These are phyloP conservation scores for Fusarium avenaceum DNA, from an alignment of 2,329 filamentous ascomycete genomes.

Conservation along the genomic window DNA sequence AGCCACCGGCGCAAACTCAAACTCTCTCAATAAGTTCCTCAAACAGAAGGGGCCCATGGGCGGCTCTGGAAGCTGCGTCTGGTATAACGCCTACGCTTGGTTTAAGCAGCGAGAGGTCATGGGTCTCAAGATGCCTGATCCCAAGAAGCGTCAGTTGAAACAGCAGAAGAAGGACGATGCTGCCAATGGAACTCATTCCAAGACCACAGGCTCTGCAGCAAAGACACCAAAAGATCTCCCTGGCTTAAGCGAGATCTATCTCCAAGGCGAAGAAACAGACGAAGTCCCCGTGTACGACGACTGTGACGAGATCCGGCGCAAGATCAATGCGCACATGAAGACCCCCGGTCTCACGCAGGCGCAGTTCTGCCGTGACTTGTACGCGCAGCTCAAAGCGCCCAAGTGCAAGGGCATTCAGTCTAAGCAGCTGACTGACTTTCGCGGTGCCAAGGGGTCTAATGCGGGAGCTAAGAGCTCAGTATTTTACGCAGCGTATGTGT, in stretches of 20 bases:
- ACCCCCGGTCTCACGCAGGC: constrained; percentile 7
- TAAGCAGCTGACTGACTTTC: constrained; percentile 25
- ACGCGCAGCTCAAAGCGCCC: constrained; percentile 1
- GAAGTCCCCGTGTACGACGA: constrained; percentile 4
- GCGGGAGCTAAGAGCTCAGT: constrained; percentile 9
- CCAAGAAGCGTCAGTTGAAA: constrained; percentile 1
- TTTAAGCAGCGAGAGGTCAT: constrained; percentile 16
- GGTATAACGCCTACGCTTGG: constrained; percentile 15
- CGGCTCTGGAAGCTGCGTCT: constrained; percentile 6
- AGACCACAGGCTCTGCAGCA: not conserved
- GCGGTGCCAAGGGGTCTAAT: not conserved
- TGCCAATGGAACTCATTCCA: not conserved
- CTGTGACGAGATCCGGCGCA: constrained; percentile 20
- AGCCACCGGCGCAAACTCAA: constrained; percentile 10
- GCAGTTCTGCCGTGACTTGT: constrained; percentile 12
- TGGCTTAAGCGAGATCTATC: not conserved
- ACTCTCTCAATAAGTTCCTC: constrained; percentile 12
- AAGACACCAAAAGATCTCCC: not conserved
- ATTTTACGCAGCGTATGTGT: constrained; percentile 20
- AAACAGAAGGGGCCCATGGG: constrained; percentile 2
- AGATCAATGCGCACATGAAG: constrained; percentile 20
- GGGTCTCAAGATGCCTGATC: constrained; percentile 12
- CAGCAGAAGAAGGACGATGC: not conserved
- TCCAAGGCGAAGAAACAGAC: constrained; percentile 6
- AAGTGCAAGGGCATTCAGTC: constrained; percentile 18